A percentile compares a stretch with the other conserved stretches of the same genome.
Conservation (phyloP, 2,329 filamentous ascomycete species). For the Reticulascus tulasneorum region DNA sequence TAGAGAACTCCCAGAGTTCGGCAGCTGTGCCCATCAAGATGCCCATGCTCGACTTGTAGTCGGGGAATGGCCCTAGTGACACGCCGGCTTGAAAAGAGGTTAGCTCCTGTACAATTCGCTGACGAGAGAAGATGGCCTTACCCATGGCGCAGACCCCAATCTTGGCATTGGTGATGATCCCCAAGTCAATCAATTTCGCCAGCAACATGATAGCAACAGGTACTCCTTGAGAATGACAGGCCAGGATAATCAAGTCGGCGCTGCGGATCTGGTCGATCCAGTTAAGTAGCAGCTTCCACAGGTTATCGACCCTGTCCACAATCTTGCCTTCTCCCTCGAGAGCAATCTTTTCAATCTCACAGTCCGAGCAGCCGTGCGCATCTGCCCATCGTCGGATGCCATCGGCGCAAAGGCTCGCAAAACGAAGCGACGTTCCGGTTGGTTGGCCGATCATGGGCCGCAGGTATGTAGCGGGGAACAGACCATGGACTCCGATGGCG, state of each 20-base stretch:
- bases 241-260: conserved; percentile 87
- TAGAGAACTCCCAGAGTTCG: conserved; percentile 90
- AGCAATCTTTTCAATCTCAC: conserved; percentile 87
- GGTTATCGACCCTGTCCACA: conserved; percentile 78
- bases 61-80: conserved; percentile 85
- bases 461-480: conserved; percentile 83
- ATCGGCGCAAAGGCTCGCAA: conserved; percentile 80
- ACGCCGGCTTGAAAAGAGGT: conserved; percentile 64
- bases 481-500: conserved; percentile 90
- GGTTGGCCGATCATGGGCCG: conserved; percentile 92
- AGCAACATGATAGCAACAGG: conserved; percentile 90
- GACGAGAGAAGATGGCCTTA: conserved; percentile 21
- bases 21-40: conserved; percentile 87
- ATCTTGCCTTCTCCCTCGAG: conserved; percentile 95
- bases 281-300: conserved; percentile 93
- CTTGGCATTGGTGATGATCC: conserved; percentile 70
- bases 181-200: conserved; percentile 87
- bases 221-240: conserved; percentile 93
- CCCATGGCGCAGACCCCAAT: conserved; percentile 82
- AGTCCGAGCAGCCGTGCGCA: conserved; percentile 65
- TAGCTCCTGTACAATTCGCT: background rate
- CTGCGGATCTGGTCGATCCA: conserved; percentile 87
- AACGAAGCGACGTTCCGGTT: conserved; percentile 90
- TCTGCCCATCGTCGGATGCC: conserved; percentile 82
- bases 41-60: conserved; percentile 83